These are phyloP conservation scores for Berberis thunbergii DNA, from an alignment of 164 flowering plant species.

Conservation along the genomic window DNA sequence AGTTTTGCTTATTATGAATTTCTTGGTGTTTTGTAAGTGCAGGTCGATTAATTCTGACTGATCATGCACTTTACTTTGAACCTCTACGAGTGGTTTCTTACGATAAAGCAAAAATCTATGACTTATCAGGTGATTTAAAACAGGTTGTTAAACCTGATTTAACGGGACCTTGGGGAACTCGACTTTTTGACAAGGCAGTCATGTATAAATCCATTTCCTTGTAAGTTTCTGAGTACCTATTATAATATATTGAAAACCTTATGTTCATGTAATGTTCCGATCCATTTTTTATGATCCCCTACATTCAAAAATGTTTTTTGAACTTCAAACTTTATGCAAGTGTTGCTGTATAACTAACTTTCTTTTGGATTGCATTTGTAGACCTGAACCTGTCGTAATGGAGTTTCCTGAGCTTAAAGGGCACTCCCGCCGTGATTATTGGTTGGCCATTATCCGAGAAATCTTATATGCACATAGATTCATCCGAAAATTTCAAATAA, in stretches of 20 bases:
- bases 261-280: not conserved
- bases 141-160: conserved; percentile 85
- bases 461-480: conserved; percentile 68
- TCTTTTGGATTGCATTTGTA: not conserved
- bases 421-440: conserved; percentile 85
- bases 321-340: not conserved
- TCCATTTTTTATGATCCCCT: not conserved
- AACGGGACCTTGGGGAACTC: conserved; percentile 96
- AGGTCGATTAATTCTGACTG: conserved; percentile 86
- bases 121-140: conserved; percentile 65
- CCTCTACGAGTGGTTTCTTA: conserved; percentile 70
- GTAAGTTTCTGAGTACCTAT: conserved; percentile 40
- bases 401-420: conserved; percentile 97
- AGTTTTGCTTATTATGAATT: conserved; percentile 1
- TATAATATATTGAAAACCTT: not conserved
- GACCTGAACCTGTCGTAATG: conserved; percentile 31
- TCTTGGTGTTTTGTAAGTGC: conserved; percentile 15
- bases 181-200: conserved; percentile 93
- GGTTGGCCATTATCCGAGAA: conserved; percentile 84
- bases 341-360: not conserved
- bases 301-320: not conserved
- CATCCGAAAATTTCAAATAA: conserved; percentile 49
- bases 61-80: conserved; percentile 89
- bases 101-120: conserved; percentile 75
- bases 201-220: conserved; percentile 60